Conservation (phyloP, 2,329 filamentous ascomycete genomes). For the Beauveria asiatica region DNA sequence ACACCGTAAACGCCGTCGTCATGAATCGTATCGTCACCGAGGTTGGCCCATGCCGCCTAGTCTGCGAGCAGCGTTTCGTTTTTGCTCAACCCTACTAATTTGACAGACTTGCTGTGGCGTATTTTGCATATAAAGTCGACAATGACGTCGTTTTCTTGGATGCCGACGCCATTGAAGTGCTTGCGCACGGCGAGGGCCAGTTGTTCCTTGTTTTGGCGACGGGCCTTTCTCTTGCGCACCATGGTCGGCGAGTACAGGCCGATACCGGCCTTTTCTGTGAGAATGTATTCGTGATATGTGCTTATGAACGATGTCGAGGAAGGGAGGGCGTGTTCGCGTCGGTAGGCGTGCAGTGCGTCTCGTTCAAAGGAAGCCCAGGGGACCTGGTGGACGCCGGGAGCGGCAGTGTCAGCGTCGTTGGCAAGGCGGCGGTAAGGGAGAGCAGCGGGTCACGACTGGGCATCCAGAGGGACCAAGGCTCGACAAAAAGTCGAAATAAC, state of each 20-base stretch:
- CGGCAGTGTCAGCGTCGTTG: slow-evolving; percentile 8
- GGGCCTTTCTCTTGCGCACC: slow-evolving; percentile 54
- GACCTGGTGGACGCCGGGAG: slow-evolving; percentile 29
- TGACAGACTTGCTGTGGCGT: slow-evolving; percentile 24
- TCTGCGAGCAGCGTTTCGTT: slow-evolving; percentile 10
- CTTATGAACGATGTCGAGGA: slow-evolving; percentile 62
- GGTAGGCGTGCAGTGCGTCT: slow-evolving; percentile 64
- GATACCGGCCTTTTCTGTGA: slow-evolving; percentile 54
- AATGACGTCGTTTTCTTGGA: slow-evolving; percentile 76
- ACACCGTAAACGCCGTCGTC: slow-evolving; percentile 10
- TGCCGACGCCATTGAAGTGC: slow-evolving; percentile 72
- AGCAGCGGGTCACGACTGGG: slow-evolving; percentile 2
- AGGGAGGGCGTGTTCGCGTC: slow-evolving; percentile 62
- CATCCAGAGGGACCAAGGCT: slow-evolving; percentile 10
- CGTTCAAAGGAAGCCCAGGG: slow-evolving; percentile 63
- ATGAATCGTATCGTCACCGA: slow-evolving; percentile 4
- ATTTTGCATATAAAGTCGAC: slow-evolving; percentile 71
- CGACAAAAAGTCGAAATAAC: slow-evolving; percentile 12
- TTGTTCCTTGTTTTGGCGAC: slow-evolving; percentile 63
- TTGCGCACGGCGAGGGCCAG: slow-evolving; percentile 66
- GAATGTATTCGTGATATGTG: slow-evolving; percentile 52
- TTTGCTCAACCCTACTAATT: slow-evolving; percentile 19
- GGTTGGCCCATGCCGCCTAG: not conserved
- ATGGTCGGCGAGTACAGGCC: slow-evolving; percentile 69
- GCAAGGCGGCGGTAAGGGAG: not conserved